Evolutionary conservation across 1,284 basidiomycete genomes (phyloP), one percentile per base, ranked within the genome.

Genomic region (Rhodotorula sp.): DNA sequence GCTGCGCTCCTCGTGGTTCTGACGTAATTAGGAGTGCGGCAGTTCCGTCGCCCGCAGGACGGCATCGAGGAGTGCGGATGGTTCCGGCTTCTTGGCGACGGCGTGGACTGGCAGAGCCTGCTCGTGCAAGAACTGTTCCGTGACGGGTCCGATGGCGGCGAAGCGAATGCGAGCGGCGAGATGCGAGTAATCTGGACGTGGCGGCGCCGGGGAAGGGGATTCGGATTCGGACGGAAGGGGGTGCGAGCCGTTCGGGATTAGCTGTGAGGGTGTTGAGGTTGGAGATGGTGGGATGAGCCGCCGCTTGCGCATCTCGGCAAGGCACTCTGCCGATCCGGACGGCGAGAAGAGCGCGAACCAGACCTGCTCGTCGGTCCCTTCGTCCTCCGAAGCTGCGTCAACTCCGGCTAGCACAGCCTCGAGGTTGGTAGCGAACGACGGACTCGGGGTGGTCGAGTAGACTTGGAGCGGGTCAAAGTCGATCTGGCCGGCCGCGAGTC

Each of bases 401-500:
- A 56, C 29, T 26, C 26, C n/a, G 14, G 16, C 29, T n/a, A 56
- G 54, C 6, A 56, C 54, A 1, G 23, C n/a, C 0, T 29, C 54
- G 4, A 56, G 54, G 0, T 26, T n/a, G n/a, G 14, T 16, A 16
- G 26, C 54, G 26, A 56, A 56, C 4, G 26, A 12, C 12, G 26
- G 23, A 26, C 54, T 29, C 14, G 26, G 54, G 14, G 5, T 29
- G 20, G 64, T 65, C 16, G 58, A 31, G 64, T 65, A 65, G 64
- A 59, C 64, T 60, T 65, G 64, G 5, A 65, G n/a, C 10, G 58
- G 34, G 31, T 52, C 58, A 26, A 60, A n/a, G 58, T 34, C n/a
- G 58, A 58, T 49, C 76, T 47, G 51, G 58, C 18, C 31, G 16
- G 49, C 43, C 5, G 58, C 47, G 21, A 93, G 81, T 15, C 88